phyloP scores from a whole-genome alignment of 202 grass and related monocot genomes.

The Saccharum hybrid region DNA sequence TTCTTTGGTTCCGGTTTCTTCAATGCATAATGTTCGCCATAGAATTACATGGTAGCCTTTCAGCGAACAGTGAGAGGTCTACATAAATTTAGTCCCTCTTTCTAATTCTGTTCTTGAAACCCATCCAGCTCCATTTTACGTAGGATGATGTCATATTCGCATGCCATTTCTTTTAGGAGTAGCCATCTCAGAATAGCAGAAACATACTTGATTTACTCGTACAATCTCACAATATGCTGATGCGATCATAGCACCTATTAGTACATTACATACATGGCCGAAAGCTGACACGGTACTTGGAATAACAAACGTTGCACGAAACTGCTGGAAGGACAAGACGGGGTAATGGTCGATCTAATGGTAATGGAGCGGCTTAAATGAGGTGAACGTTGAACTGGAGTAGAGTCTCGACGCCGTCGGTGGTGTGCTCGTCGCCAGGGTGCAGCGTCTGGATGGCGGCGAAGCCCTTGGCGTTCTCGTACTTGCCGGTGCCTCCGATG shows the following conservation, averaged over 20 bases:
- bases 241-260: constrained; percentile 20
- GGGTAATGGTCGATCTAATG: neutral
- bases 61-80: constrained; percentile 11
- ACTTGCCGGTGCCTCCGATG: constrained; percentile 79
- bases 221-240: neutral
- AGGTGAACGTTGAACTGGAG: constrained; percentile 71
- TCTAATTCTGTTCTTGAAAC: neutral
- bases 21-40: constrained; percentile 37
- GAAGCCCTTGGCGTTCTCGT: constrained; percentile 73
- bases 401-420: constrained; percentile 65
- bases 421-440: constrained; percentile 50
- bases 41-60: constrained; percentile 38
- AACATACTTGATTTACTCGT: constrained; percentile 8
- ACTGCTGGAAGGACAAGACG: neutral
- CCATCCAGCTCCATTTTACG: neutral
- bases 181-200: neutral
- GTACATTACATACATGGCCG: neutral
- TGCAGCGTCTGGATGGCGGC: constrained; percentile 61
- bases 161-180: neutral
- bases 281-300: neutral
- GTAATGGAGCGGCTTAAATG: constrained; percentile 42
- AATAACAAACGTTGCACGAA: neutral
- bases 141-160: neutral
- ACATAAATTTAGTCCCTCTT: constrained; percentile 33
- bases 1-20: constrained; percentile 48